Evolutionary conservation across 495 filamentous ascomycete genomes (phyloP).

Genomic region (Penicillium simplicissimum): DNA sequence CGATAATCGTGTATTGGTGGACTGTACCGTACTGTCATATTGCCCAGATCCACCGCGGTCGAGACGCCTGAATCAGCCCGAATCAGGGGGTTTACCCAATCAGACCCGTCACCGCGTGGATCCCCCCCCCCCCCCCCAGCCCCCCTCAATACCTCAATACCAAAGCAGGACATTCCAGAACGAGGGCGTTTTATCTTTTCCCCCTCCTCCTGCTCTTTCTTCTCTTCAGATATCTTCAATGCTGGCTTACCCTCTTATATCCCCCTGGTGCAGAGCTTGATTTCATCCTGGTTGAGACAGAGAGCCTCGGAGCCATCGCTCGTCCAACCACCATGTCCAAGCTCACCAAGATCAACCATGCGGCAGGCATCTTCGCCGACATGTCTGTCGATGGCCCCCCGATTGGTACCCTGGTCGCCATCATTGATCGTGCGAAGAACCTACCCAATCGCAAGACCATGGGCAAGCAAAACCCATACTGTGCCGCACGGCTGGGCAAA

Average conservation of each 20-base stretch:
- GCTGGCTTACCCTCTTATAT: conserved; percentile 6
- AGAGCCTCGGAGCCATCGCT: not conserved
- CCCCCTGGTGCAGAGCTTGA: conserved; percentile 1
- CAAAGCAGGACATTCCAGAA: conserved; percentile 24
- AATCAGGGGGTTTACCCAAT: conserved; percentile 30
- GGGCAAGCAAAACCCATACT: conserved; percentile 98
- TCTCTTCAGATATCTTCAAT: conserved; percentile 17
- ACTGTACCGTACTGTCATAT: conserved; percentile 23
- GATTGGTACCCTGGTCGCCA: conserved; percentile 88
- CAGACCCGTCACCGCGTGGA: not conserved
- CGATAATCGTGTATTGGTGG: conserved; percentile 11
- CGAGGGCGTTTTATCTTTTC: conserved; percentile 20
- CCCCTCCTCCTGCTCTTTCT: conserved; percentile 13
- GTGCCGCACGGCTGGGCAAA: conserved; percentile 89
- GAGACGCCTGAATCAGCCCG: conserved; percentile 20
- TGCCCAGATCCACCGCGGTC: conserved; percentile 13
- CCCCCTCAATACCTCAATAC: conserved; percentile 24
- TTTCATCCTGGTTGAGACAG: not conserved
- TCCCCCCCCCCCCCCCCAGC: conserved; percentile 36
- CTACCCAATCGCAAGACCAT: conserved; percentile 94
- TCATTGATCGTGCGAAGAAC: conserved; percentile 94
- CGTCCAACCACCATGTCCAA: conserved; percentile 30
- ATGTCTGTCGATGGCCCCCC: conserved; percentile 93
- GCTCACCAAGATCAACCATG: conserved; percentile 57
- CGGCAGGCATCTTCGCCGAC: conserved; percentile 93